Evolutionary conservation across 2,329 filamentous ascomycete species (phyloP).

Genomic region (Paraconiothyrium brasiliense): DNA sequence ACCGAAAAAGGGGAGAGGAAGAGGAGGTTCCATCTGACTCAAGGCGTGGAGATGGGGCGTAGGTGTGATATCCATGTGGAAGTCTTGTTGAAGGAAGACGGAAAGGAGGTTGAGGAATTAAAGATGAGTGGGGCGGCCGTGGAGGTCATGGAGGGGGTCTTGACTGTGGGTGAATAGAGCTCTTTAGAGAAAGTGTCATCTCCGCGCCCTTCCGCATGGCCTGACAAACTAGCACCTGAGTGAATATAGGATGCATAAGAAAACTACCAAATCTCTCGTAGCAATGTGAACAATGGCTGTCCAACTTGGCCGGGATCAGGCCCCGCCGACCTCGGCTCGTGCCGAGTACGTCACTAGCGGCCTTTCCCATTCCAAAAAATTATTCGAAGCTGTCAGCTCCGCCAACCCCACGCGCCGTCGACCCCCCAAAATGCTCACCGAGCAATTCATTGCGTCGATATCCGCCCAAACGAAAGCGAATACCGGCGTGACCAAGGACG

Average conservation of each 20-base stretch:
- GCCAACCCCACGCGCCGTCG: slow-evolving; percentile 7
- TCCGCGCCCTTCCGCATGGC: neutral
- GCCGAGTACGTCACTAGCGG: slow-evolving; percentile 12
- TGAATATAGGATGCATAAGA: neutral
- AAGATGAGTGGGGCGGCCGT: slow-evolving; percentile 54
- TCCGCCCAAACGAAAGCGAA: slow-evolving; percentile 53
- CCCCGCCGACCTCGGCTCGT: slow-evolving; percentile 10
- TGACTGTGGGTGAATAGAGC: slow-evolving; percentile 1
- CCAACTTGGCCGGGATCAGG: neutral
- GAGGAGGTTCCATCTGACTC: slow-evolving; percentile 51
- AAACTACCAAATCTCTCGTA: neutral
- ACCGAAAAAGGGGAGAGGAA: slow-evolving; percentile 41
- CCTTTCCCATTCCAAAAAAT: slow-evolving; percentile 21
- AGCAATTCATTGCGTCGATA: slow-evolving; percentile 61
- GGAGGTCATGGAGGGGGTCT: slow-evolving; percentile 43
- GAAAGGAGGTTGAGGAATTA: slow-evolving; percentile 48
- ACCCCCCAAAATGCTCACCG: slow-evolving; percentile 56
- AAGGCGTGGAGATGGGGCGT: slow-evolving; percentile 62
- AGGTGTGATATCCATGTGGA: slow-evolving; percentile 57
- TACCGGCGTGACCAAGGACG: slow-evolving; percentile 71
- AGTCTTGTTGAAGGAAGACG: slow-evolving; percentile 49
- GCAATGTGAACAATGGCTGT: neutral
- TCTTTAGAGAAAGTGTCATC: neutral
- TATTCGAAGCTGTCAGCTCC: slow-evolving; percentile 19
- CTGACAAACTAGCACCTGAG: neutral